A percentile compares a stretch with the other conserved stretches of the same genome.
These are phyloP conservation scores for Entoloma clypeatum DNA, from an alignment of 1,284 basidiomycete species.

Conservation along the genomic window DNA sequence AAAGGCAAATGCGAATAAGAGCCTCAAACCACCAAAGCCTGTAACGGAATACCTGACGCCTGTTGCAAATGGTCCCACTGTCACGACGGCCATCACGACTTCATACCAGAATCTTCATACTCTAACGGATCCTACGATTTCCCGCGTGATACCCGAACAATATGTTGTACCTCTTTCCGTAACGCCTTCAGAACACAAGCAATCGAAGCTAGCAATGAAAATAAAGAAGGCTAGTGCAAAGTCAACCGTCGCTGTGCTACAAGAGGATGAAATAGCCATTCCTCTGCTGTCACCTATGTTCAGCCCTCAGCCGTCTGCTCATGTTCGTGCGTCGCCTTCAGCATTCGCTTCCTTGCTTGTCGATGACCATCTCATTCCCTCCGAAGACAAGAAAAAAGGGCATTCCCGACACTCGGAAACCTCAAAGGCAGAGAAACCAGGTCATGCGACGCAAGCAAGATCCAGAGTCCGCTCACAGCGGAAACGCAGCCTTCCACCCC, in stretches of 20 bases:
- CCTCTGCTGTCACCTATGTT: constrained; percentile 54
- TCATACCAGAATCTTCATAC: constrained; percentile 64
- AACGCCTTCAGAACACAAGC: constrained; percentile 33
- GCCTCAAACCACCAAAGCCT: constrained; percentile 35
- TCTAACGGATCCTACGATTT: constrained; percentile 42
- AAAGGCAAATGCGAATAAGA: constrained; percentile 41
- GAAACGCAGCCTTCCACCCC: constrained; percentile 27
- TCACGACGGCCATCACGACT: constrained; percentile 77
- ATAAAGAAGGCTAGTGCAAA: constrained; percentile 51
- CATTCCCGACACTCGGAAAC: constrained; percentile 24
- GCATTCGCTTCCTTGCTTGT: constrained; percentile 72
- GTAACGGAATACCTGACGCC: constrained; percentile 69
- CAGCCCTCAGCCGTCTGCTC: constrained; percentile 38
- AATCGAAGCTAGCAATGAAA: constrained; percentile 69
- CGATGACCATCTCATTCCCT: constrained; percentile 42
- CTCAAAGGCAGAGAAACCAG: constrained; percentile 20
- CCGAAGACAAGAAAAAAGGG: constrained; percentile 35
- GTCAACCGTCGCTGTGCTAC: constrained; percentile 26
- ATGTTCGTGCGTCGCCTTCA: constrained; percentile 67
- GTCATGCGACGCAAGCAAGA: too few relatives aligned
- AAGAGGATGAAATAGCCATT: constrained; percentile 36
- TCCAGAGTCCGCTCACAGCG: too few relatives aligned
- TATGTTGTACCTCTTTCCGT: constrained; percentile 39
- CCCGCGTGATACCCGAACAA: constrained; percentile 33
- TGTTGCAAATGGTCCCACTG: constrained; percentile 69